Evolutionary conservation across 371 early-diverging fungal species (phyloP).

Genomic region (Apophysomyces elegans): DNA sequence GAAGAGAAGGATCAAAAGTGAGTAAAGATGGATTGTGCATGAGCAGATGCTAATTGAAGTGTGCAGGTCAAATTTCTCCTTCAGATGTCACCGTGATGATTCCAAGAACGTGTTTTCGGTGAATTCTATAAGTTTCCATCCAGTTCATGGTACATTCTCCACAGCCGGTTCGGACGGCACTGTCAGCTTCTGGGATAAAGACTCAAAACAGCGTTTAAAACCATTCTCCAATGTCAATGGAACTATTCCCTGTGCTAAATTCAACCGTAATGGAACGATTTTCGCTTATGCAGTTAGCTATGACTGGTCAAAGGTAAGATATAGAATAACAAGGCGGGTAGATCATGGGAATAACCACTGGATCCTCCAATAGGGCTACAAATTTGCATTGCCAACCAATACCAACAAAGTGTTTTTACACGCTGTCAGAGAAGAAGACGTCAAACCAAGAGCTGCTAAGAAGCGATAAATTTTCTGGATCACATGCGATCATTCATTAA

Average conservation of each 20-base stretch:
- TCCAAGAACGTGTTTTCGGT: slow-evolving; percentile 75
- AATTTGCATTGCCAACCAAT: slow-evolving; percentile 48
- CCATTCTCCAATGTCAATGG: slow-evolving; percentile 55
- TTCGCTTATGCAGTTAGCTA: slow-evolving; percentile 95
- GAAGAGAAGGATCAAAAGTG: slow-evolving; percentile 71
- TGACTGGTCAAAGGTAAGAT: slow-evolving; percentile 93
- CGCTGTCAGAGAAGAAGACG: slow-evolving; percentile 78
- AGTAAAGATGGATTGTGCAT: background rate
- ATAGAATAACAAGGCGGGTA: background rate
- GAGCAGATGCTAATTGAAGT: background rate
- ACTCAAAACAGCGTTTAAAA: slow-evolving; percentile 82
- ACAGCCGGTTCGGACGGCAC: slow-evolving; percentile 94
- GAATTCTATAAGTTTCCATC: slow-evolving; percentile 87
- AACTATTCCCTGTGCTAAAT: slow-evolving; percentile 81
- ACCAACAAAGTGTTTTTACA: slow-evolving; percentile 74
- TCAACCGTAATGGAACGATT: slow-evolving; percentile 84
- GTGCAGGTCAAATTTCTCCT: slow-evolving; percentile 78
- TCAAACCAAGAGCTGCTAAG: slow-evolving; percentile 70
- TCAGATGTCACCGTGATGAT: slow-evolving; percentile 92
- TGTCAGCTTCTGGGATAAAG: slow-evolving; percentile 92
- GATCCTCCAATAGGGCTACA: slow-evolving; percentile 48
- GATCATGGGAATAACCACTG: background rate
- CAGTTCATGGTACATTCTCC: slow-evolving; percentile 85
- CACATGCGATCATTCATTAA: background rate
- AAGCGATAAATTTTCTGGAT: slow-evolving; percentile 60